phyloP scores from a whole-genome alignment of 495 filamentous ascomycete genomes.

The Penicillium steckii region DNA sequence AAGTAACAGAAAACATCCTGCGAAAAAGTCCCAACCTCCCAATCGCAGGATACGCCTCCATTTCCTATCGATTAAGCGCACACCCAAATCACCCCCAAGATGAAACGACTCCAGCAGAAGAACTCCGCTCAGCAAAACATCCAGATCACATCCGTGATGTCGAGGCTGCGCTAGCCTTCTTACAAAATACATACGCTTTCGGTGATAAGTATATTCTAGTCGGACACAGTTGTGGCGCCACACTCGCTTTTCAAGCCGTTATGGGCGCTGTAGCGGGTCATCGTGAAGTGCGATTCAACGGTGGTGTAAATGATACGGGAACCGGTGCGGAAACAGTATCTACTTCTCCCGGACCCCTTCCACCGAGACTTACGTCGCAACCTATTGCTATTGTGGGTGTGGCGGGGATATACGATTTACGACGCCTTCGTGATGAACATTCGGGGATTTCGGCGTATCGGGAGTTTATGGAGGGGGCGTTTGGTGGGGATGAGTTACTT shows the following conservation, averaged over 20 bases:
- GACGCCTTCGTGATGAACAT: constrained; percentile 48
- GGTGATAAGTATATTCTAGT: constrained; percentile 58
- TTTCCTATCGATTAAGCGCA: constrained; percentile 79
- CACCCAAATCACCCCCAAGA: constrained; percentile 61
- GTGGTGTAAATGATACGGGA: constrained; percentile 3
- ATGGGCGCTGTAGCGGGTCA: constrained; percentile 40
- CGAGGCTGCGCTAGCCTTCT: constrained; percentile 55
- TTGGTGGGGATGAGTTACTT: constrained; percentile 50
- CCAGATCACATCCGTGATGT: constrained; percentile 77
- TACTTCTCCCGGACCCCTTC: constrained; percentile 20
- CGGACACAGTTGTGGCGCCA: constrained; percentile 77
- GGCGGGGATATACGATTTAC: constrained; percentile 67
- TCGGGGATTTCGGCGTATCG: constrained; percentile 49
- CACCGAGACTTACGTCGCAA: constrained; percentile 18
- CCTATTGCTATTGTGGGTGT: constrained; percentile 58
- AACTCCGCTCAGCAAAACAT: constrained; percentile 54
- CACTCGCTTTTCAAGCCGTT: constrained; percentile 67
- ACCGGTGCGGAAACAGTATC: constrained; percentile 9
- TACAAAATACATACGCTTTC: constrained; percentile 56
- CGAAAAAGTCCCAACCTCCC: constrained; percentile 25
- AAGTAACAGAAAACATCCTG: constrained; percentile 45
- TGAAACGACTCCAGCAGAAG: constrained; percentile 28
- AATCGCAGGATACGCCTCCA: constrained; percentile 65
- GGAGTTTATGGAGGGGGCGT: constrained; percentile 60
- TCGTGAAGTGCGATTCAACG: constrained; percentile 19